phyloP scores from a whole-genome alignment of 2,329 filamentous ascomycete genomes.

The Fusarium goolgardi region DNA sequence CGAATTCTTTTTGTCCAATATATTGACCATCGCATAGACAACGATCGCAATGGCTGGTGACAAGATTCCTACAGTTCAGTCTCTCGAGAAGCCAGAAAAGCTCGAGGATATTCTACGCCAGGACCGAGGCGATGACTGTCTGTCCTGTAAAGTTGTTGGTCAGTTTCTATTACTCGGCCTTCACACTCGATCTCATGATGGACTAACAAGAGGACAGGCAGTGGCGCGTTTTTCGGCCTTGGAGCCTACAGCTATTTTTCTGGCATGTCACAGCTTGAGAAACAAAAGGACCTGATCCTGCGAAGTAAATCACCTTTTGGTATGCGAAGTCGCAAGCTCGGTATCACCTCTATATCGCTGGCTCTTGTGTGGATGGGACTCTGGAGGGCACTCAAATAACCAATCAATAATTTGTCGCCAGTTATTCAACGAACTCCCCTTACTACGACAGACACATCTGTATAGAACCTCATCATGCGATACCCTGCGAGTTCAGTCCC shows the following conservation, averaged over 20 bases:
- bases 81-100: slow-evolving; percentile 70
- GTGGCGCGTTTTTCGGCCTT: slow-evolving; percentile 79
- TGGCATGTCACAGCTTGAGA: slow-evolving; percentile 76
- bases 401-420: neutral
- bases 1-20: neutral
- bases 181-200: slow-evolving; percentile 7
- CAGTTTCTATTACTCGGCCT: slow-evolving; percentile 48
- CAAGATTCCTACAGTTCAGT: slow-evolving; percentile 62
- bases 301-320: slow-evolving; percentile 77
- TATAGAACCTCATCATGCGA: neutral
- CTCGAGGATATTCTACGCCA: slow-evolving; percentile 67
- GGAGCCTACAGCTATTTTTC: slow-evolving; percentile 82
- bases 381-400: slow-evolving; percentile 69
- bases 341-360: slow-evolving; percentile 75
- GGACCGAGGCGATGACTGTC: slow-evolving; percentile 73
- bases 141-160: slow-evolving; percentile 79
- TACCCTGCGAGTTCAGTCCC: neutral
- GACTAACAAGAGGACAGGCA: slow-evolving; percentile 62
- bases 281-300: slow-evolving; percentile 73
- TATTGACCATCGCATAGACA: neutral
- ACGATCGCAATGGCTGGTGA: slow-evolving; percentile 49
- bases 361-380: slow-evolving; percentile 76
- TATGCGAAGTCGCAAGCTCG: slow-evolving; percentile 75
- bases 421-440: slow-evolving; percentile 23
- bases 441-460: slow-evolving; percentile 3